A percentile compares a stretch with the other conserved stretches of the same genome.
Evolutionary conservation across 192 early-diverging fungal species (phyloP).

Genomic region (Coemansia sp.): DNA sequence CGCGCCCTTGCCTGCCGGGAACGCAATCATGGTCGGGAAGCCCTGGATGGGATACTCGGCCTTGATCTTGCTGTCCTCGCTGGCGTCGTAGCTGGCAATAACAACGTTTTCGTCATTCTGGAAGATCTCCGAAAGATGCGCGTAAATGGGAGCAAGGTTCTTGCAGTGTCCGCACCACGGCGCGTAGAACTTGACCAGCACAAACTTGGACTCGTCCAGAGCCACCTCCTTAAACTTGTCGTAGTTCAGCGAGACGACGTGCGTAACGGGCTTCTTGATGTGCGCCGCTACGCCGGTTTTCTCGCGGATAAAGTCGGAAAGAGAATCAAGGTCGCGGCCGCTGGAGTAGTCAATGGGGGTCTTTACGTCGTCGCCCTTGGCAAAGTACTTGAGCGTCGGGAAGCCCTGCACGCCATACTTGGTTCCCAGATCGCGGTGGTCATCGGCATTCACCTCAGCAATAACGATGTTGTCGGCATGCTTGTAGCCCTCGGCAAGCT

Average conservation of each 20-base stretch:
- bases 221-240: conserved; percentile 76
- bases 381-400: conserved; percentile 93
- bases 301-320: conserved; percentile 72
- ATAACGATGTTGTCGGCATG: conserved; percentile 80
- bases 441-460: conserved; percentile 86
- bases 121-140: conserved; percentile 81
- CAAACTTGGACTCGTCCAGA: conserved; percentile 66
- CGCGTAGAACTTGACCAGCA: conserved; percentile 91
- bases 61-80: conserved; percentile 61
- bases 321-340: conserved; percentile 79
- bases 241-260: conserved; percentile 68
- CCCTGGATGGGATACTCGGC: conserved; percentile 66
- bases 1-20: conserved; percentile 64
- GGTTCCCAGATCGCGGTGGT: conserved; percentile 75
- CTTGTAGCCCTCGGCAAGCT: conserved; percentile 72
- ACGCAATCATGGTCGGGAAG: conserved; percentile 89
- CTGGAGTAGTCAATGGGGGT: conserved; percentile 75
- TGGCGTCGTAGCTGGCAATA: conserved; percentile 90
- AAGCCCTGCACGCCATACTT: conserved; percentile 78
- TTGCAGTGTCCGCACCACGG: conserved; percentile 92
- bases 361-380: conserved; percentile 66
- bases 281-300: conserved; percentile 70
- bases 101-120: conserved; percentile 73
- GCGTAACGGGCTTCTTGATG: conserved; percentile 68
- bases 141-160: conserved; percentile 79